These are phyloP conservation scores for Omphalotus guepiniiformis DNA, from an alignment of 768 basidiomycete genomes.

Conservation along the genomic window DNA sequence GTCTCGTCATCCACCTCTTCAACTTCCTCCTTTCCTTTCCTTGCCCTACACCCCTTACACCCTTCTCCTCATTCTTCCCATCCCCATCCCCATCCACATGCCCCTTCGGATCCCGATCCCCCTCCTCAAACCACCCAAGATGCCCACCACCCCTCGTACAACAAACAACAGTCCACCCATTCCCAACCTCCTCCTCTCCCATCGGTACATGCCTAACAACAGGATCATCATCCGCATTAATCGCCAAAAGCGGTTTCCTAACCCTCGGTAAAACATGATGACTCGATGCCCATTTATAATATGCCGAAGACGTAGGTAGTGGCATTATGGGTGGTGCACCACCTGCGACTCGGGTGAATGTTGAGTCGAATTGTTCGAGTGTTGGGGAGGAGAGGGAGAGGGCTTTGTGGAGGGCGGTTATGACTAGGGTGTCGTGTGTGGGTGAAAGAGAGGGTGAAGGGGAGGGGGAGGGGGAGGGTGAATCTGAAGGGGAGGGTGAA, in stretches of 20 bases:
- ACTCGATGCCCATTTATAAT: conserved; percentile 45
- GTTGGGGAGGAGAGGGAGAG: conserved; percentile 28
- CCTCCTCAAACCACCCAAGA: conserved; percentile 59
- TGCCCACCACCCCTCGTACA: conserved; percentile 47
- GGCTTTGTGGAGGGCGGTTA: conserved; percentile 26
- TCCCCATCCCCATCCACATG: no score
- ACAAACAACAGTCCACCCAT: conserved; percentile 35
- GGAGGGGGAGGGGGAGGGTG: conserved; percentile 27
- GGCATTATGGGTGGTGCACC: conserved; percentile 30
- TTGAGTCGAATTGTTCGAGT: conserved; percentile 36
- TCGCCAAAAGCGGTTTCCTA: conserved; percentile 46
- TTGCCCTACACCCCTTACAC: not conserved
- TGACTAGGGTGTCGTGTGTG: conserved; percentile 28
- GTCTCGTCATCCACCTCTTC: conserved; percentile 42
- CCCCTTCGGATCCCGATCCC: no score
- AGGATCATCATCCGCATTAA: conserved; percentile 52
- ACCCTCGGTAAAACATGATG: conserved; percentile 38
- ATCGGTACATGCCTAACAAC: conserved; percentile 33
- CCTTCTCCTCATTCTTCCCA: not conserved
- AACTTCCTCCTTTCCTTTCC: conserved; percentile 9
- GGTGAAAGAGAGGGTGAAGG: conserved; percentile 26
- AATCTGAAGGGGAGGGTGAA: conserved; percentile 3
- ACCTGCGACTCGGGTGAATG: conserved; percentile 43
- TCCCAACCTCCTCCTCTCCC: conserved; percentile 13
- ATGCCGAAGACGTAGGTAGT: conserved; percentile 34